Evolutionary conservation across 148 eudicot genomes (phyloP), one percentile per base, ranked within the genome.

Genomic region (Spergularia bocconei): DNA sequence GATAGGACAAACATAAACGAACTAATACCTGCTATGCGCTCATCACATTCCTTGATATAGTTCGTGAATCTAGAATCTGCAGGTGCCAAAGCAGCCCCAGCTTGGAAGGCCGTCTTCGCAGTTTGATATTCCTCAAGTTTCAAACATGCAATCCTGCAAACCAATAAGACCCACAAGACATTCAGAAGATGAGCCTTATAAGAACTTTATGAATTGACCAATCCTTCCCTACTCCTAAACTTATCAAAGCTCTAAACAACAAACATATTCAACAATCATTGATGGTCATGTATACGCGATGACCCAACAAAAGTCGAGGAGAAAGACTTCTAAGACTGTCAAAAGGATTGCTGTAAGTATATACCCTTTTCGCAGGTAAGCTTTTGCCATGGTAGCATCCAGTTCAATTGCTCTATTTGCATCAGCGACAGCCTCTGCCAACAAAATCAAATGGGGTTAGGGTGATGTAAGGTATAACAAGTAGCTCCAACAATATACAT

Each of bases 61-160:
- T 87, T 87, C n/a, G 78, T 73, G 78, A 96, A 96, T 84, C 99
- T 87, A 25, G 90, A 78, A 63, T 92, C 95, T 64, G 61, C 85
- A 13, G 89, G 89, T 47, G 97, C 91, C 73, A 96, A 79, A 71
- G 86, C 79, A 61, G 90, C 87, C 74, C 99, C 99, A 39, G 84
- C 79, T 83, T 88, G 91, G 57, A 92, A 83, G 48, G 99, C 94
- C 61, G 82, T 71, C 87, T 91, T 96, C 6, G 98, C 98, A 80
- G 98, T 91, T 79, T 92, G 87, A 67, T 92, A 96, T 59, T 92
- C 98, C 84, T 96, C 98, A 72, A 96, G 98, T 87, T 91, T 88
- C 70, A 96, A 70, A 72, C 94, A 91, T 4, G 99, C 99, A 57
- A 75, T 70, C 51, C 99, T 96, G 86, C 20, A 78, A 70, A 67